Base-by-base conservation (phyloP, 768 basidiomycete species). In the Saitozyma podzolica region DNA sequence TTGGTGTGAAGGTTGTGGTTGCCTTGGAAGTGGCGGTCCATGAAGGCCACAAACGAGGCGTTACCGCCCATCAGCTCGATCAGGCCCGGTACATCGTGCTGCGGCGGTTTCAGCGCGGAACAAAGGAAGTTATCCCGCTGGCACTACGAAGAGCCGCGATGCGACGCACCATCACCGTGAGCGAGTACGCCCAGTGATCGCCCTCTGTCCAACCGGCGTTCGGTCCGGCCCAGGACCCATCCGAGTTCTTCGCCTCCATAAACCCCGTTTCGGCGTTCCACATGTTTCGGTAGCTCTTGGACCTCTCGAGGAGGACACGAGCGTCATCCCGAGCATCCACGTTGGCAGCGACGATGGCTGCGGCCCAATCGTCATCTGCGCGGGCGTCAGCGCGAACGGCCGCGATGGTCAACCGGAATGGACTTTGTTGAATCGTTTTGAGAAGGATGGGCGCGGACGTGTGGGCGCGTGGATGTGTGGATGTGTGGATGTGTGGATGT, bases 1-100 rank as follows among this genome's bases (percentile, higher is more conserved):
- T 91, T 92, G 0, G 86, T 87, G 65, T 91, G 90, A 64, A 89
- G 86, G 69, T 91, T 91, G 67, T 90, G 88, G 0, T 88, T 89
- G 75, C 82, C 79, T 11, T 60, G 65, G 40, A 64, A 68, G 59
- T 66, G 76, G 17, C 58, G 56, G 62, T 73, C 68, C 39, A 78
- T 73, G 65, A 87, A 89, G 57, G 80, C 68, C 6, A 91, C 85
- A 63, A 92, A 91, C 19, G 79, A 83, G 39, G 75, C 77, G 16
- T 87, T 85, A 0, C 90, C 89, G 13, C 90, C 89, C 58, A 86
- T 84, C 55, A 81, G 81, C 57, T 83, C 78, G 17, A 90, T 86
- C 14, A 91, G 80, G 9, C 82, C 84, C 5, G 85, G 83, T 3
- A 89, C 76, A 62, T 89, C 86, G 56, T 91, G 89, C 16, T 89